Percentiles rank a stretch among this genome's conserved stretches.
phyloP scores from a whole-genome alignment of 106 monocot species.

The Xerophyta viscosa region DNA sequence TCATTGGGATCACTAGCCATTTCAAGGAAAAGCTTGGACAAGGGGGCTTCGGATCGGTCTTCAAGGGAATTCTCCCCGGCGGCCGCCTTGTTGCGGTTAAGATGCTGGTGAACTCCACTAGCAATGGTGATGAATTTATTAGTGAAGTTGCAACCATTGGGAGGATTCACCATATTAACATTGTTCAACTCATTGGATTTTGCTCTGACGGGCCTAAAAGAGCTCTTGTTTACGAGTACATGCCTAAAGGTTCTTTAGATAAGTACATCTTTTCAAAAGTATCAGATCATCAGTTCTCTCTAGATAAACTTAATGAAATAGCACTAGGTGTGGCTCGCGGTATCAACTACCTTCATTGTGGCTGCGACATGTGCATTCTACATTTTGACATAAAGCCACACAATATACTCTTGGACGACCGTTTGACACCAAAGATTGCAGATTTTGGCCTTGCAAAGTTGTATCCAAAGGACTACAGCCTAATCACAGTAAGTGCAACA shows the following conservation, averaged over 20 bases:
- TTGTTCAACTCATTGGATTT: constrained; percentile 35
- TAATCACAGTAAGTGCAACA: constrained; percentile 13
- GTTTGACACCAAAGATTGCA: constrained; percentile 23
- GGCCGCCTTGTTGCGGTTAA: constrained; percentile 29
- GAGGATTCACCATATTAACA: constrained; percentile 39
- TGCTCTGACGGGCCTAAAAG: constrained; percentile 40
- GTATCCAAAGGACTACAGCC: constrained; percentile 23
- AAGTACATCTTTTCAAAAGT: constrained; percentile 16
- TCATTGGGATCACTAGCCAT: constrained; percentile 28
- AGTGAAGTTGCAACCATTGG: constrained; percentile 52
- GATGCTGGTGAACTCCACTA: constrained; percentile 14
- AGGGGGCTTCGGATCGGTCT: constrained; percentile 44
- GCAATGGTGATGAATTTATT: constrained; percentile 42
- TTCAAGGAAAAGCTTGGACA: constrained; percentile 42
- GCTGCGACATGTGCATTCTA: constrained; percentile 39
- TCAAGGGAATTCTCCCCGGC: constrained; percentile 21
- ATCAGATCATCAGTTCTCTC: background rate
- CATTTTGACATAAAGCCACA: constrained; percentile 57
- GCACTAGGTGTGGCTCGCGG: constrained; percentile 34
- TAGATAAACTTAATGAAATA: constrained; percentile 16
- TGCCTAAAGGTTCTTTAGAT: constrained; percentile 40
- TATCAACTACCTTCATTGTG: constrained; percentile 36
- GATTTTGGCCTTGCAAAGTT: constrained; percentile 39
- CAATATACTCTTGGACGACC: constrained; percentile 32
- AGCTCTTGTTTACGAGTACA: constrained; percentile 39